phyloP scores from a whole-genome alignment of 768 basidiomycete genomes.

The Boletus barrowsii region DNA sequence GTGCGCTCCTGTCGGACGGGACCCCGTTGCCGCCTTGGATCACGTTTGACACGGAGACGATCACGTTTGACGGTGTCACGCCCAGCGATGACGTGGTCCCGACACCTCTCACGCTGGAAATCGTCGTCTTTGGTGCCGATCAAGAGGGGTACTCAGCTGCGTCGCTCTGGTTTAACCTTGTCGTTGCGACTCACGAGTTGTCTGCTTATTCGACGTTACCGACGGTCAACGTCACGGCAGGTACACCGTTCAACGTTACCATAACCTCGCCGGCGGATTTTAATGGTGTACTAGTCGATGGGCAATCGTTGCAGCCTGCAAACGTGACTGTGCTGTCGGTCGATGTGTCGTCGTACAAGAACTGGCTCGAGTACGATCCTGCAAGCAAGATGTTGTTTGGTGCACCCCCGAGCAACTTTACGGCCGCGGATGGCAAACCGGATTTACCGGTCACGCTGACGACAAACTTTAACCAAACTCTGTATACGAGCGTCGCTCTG shows the following conservation, averaged over 20 bases:
- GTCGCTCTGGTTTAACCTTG: conserved; percentile 58
- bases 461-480: conserved; percentile 63
- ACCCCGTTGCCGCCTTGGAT: conserved; percentile 74
- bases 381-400: conserved; percentile 60
- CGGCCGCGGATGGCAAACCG: conserved; percentile 33
- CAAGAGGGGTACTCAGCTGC: conserved; percentile 66
- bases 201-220: conserved; percentile 48
- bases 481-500: conserved; percentile 62
- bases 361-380: conserved; percentile 63
- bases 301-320: conserved; percentile 48
- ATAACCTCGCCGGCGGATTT: conserved; percentile 58
- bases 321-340: conserved; percentile 58
- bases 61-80: conserved; percentile 78
- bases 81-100: conserved; percentile 45
- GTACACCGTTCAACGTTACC: conserved; percentile 48
- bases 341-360: conserved; percentile 52
- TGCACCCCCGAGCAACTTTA: conserved; percentile 47
- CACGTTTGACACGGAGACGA: conserved; percentile 56
- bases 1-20: conserved; percentile 63
- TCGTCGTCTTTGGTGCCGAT: conserved; percentile 70
- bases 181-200: conserved; percentile 69
- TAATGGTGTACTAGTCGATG: conserved; percentile 62
- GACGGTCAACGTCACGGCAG: conserved; percentile 69
- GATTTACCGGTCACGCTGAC: conserved; percentile 59
- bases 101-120: conserved; percentile 42